Evolutionary conservation across 2,329 filamentous ascomycete genomes (phyloP).

Genomic region (Aspergillus glaucus): DNA sequence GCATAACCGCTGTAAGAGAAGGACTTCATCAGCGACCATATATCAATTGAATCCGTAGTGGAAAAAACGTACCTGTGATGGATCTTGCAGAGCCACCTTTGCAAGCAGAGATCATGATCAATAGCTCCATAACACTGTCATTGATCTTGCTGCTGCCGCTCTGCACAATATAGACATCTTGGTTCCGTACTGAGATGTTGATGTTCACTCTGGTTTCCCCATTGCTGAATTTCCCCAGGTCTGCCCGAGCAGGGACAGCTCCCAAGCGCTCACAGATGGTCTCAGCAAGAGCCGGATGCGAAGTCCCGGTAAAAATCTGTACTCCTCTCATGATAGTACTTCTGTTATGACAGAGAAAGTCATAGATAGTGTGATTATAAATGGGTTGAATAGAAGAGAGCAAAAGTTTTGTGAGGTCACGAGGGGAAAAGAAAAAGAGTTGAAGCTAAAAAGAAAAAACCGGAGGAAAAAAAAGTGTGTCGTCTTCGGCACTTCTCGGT

Average conservation of each 20-base stretch:
- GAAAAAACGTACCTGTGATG: slow-evolving; percentile 67
- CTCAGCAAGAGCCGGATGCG: slow-evolving; percentile 58
- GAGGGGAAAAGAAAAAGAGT: slow-evolving; percentile 12
- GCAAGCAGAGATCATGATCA: slow-evolving; percentile 98
- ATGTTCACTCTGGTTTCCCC: slow-evolving; percentile 66
- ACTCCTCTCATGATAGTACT: slow-evolving; percentile 54
- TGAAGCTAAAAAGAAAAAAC: slow-evolving; percentile 1
- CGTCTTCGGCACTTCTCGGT: slow-evolving; percentile 9
- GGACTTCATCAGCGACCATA: slow-evolving; percentile 11
- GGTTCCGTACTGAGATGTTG: slow-evolving; percentile 73
- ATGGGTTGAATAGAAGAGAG: slow-evolving; percentile 7
- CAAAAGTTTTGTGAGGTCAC: slow-evolving; percentile 7
- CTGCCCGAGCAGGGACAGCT: slow-evolving; percentile 52
- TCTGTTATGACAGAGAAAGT: slow-evolving; percentile 1
- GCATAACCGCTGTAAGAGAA: slow-evolving; percentile 37
- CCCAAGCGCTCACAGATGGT: slow-evolving; percentile 62
- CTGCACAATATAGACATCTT: slow-evolving; percentile 98
- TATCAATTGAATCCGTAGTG: slow-evolving; percentile 4
- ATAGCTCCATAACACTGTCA: slow-evolving; percentile 96
- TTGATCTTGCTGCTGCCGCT: slow-evolving; percentile 95
- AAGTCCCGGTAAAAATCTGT: slow-evolving; percentile 62
- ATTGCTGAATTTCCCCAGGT: slow-evolving; percentile 62
- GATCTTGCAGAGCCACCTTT: slow-evolving; percentile 96
- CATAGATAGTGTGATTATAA: slow-evolving; percentile 9
- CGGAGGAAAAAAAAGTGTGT: slow-evolving; percentile 2